Percentiles rank a stretch among this genome's conserved stretches.
Conservation (phyloP, 139 green algal species). For the Chlamydomonas sphaeroides region DNA sequence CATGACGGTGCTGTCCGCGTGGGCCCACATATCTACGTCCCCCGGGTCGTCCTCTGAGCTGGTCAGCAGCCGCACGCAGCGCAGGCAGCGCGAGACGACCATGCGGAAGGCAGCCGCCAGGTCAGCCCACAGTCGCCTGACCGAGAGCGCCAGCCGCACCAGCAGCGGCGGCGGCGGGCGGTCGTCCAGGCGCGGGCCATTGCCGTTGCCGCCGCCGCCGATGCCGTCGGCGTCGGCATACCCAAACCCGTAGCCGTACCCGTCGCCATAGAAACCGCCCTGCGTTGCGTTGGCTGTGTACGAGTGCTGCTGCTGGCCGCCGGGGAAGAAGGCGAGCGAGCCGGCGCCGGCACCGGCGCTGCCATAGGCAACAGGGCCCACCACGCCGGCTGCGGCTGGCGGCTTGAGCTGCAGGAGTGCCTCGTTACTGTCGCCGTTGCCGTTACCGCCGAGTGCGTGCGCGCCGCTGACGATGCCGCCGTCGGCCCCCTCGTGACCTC, state of each 20-base stretch:
- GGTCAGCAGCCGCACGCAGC: constrained; percentile 32
- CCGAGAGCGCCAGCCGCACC: neutral
- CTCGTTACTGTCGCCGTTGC: neutral
- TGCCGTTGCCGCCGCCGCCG: neutral
- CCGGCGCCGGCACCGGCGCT: neutral
- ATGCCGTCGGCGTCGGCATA: neutral
- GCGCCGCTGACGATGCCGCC: neutral
- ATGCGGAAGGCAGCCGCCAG: neutral
- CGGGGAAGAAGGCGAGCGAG: too few species aligned
- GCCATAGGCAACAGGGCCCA: too few species aligned
- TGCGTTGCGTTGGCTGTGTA: neutral
- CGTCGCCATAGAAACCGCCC: neutral
- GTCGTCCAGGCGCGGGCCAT: neutral
- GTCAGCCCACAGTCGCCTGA: neutral
- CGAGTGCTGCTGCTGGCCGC: neutral
- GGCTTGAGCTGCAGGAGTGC: neutral
- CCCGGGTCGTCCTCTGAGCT: constrained; percentile 32
- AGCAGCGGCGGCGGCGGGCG: neutral
- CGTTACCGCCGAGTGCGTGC: neutral
- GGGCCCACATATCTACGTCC: constrained; percentile 49
- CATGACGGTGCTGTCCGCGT: constrained; percentile 8
- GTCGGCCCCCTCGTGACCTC: neutral
- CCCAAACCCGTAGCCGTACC: too few species aligned
- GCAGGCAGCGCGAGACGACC: constrained; percentile 17
- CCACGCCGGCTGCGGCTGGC: too few species aligned